These are phyloP conservation scores for Entomortierella chlamydospora DNA, from an alignment of 192 early-diverging fungal species.

Conservation along the genomic window DNA sequence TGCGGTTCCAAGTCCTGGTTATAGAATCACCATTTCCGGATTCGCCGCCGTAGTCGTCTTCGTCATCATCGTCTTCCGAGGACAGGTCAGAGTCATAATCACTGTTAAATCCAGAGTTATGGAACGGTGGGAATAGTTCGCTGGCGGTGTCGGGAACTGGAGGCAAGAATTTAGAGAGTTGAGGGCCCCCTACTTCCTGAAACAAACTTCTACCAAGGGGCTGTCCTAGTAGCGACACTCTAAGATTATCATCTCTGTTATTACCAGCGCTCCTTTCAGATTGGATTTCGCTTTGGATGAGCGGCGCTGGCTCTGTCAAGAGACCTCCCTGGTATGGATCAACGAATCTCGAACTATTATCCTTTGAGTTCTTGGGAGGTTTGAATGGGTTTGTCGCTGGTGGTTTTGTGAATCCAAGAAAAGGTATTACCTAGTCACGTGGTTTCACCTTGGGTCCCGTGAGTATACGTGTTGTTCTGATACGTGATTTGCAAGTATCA, in stretches of 20 bases:
- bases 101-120: constrained; percentile 21
- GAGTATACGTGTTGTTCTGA: too few relatives aligned
- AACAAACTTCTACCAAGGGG: constrained; percentile 21
- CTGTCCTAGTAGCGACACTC: constrained; percentile 15
- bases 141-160: neutral
- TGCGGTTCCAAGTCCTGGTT: constrained; percentile 5
- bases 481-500: too few relatives aligned
- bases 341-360: neutral
- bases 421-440: constrained; percentile 41
- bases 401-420: constrained; percentile 35
- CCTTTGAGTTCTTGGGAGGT: neutral
- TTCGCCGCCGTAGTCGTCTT: neutral
- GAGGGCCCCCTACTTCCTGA: neutral
- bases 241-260: neutral
- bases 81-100: constrained; percentile 15
- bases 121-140: constrained; percentile 4
- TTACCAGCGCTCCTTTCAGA: neutral
- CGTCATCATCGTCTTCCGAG: constrained; percentile 1
- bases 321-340: neutral
- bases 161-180: neutral
- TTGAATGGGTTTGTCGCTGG: constrained; percentile 14
- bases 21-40: neutral
- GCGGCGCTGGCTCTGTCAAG: neutral
- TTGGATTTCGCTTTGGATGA: neutral
- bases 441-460: neutral